phyloP scores from a whole-genome alignment of 1,139 yeast genomes.

The Debaryomyces fabryi region DNA sequence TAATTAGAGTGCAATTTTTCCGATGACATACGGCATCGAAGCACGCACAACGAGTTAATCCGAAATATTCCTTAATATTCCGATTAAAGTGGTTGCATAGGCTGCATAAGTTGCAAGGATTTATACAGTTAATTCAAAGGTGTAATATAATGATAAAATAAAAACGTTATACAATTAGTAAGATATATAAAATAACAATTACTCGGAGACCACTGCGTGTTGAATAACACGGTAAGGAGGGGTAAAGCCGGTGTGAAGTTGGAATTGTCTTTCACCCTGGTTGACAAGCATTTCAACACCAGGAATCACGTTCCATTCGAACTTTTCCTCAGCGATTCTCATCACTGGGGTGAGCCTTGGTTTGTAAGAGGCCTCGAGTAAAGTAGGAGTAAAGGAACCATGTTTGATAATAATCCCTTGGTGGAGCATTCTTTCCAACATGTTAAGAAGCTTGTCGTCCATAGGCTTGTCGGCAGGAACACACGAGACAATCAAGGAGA shows the following conservation, averaged over 20 bases:
- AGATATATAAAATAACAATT: neutral
- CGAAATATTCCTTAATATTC: neutral
- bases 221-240: conserved; percentile 66
- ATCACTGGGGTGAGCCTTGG: conserved; percentile 85
- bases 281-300: conserved; percentile 91
- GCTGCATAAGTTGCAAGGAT: neutral
- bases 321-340: conserved; percentile 65
- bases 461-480: conserved; percentile 85
- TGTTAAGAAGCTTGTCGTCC: conserved; percentile 52
- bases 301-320: conserved; percentile 72
- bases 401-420: conserved; percentile 32
- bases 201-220: conserved; percentile 53
- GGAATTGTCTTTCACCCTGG: conserved; percentile 89
- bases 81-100: neutral
- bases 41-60: neutral
- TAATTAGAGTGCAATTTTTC: neutral
- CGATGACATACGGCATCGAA: conserved; percentile 1
- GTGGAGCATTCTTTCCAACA: conserved; percentile 50
- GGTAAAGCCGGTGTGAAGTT: conserved; percentile 69
- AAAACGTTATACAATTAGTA: neutral
- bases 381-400: conserved; percentile 49
- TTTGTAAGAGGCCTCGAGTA: conserved; percentile 92
- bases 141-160: neutral
- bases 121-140: neutral
- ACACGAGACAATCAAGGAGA: conserved; percentile 76